Percentiles rank a stretch among this genome's conserved stretches.
Conservation (phyloP, 2,329 filamentous ascomycete species). For the Elsinoe fawcettii region DNA sequence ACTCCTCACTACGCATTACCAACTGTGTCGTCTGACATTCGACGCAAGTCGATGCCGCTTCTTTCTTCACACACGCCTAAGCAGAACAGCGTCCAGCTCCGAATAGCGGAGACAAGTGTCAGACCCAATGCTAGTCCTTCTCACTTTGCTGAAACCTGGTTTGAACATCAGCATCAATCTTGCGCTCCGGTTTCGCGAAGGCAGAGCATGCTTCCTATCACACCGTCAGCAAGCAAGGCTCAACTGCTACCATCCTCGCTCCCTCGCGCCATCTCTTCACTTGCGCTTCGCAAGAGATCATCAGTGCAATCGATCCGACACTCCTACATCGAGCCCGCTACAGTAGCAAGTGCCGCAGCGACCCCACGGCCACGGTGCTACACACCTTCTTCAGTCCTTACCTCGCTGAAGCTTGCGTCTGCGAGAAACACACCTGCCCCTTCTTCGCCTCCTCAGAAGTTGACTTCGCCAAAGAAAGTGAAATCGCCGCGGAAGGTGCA, state of each 20-base stretch:
- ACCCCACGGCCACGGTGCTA: conserved; percentile 13
- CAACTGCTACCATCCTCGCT: conserved; percentile 1
- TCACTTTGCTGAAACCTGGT: conserved; percentile 21
- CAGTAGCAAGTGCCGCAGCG: neutral
- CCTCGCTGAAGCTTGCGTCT: conserved; percentile 9
- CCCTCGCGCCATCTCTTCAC: conserved; percentile 5
- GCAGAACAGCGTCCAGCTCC: conserved; percentile 20
- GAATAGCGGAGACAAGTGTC: conserved; percentile 26
- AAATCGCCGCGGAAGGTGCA: conserved; percentile 18
- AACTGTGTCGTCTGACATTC: conserved; percentile 26
- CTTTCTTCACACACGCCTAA: conserved; percentile 19
- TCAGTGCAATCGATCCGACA: neutral
- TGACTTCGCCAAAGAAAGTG: conserved; percentile 24
- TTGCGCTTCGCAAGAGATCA: neutral
- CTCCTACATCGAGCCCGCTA: neutral
- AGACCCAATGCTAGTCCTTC: conserved; percentile 20
- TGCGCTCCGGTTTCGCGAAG: conserved; percentile 2
- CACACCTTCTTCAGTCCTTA: neutral
- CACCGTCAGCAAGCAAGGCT: neutral
- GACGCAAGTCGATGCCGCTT: conserved; percentile 28
- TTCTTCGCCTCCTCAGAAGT: conserved; percentile 19
- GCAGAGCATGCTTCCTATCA: conserved; percentile 11
- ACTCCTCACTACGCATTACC: conserved; percentile 28
- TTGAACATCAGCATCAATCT: conserved; percentile 6
- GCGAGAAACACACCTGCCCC: conserved; percentile 13